Percentiles rank a stretch among this genome's conserved stretches.
These are phyloP conservation scores for Cylindrodendrum hubeiense DNA, from an alignment of 2,329 filamentous ascomycete species.

Conservation along the genomic window DNA sequence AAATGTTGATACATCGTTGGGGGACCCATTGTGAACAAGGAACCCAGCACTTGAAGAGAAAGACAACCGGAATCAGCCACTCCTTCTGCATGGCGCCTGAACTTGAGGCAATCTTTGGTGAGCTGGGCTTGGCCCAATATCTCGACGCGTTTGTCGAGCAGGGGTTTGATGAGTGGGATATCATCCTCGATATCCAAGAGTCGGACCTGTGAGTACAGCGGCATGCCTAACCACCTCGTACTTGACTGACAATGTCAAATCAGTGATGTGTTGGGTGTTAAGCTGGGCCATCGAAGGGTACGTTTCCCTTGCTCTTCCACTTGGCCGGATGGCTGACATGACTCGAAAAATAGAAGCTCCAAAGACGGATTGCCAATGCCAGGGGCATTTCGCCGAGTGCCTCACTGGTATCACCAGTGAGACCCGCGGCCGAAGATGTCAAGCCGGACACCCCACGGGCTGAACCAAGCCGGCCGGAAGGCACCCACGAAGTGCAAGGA, in stretches of 20 bases:
- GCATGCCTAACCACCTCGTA: neutral
- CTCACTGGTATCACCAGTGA: constrained; percentile 63
- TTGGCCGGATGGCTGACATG: constrained; percentile 31
- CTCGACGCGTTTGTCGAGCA: constrained; percentile 79
- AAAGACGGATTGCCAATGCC: constrained; percentile 82
- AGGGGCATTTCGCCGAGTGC: constrained; percentile 71
- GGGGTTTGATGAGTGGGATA: constrained; percentile 89
- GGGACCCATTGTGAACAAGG: constrained; percentile 25
- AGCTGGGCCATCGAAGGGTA: constrained; percentile 85
- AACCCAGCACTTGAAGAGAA: constrained; percentile 19
- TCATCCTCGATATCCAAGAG: constrained; percentile 85
- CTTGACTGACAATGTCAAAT: constrained; percentile 34
- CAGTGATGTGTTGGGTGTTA: constrained; percentile 80
- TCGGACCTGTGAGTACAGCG: constrained; percentile 77
- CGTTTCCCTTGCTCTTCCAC: constrained; percentile 44
- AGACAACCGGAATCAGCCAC: constrained; percentile 29
- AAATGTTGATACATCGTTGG: constrained; percentile 10
- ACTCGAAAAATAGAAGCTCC: constrained; percentile 75
- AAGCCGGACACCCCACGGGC: constrained; percentile 66
- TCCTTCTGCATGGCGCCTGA: constrained; percentile 62
- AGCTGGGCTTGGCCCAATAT: constrained; percentile 85
- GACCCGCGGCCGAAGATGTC: constrained; percentile 64
- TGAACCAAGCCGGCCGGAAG: constrained; percentile 62
- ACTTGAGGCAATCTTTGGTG: constrained; percentile 75
- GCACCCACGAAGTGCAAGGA: constrained; percentile 56